phyloP scores from a whole-genome alignment of 805 yeast species.

The Metschnikowia dekortorum region DNA sequence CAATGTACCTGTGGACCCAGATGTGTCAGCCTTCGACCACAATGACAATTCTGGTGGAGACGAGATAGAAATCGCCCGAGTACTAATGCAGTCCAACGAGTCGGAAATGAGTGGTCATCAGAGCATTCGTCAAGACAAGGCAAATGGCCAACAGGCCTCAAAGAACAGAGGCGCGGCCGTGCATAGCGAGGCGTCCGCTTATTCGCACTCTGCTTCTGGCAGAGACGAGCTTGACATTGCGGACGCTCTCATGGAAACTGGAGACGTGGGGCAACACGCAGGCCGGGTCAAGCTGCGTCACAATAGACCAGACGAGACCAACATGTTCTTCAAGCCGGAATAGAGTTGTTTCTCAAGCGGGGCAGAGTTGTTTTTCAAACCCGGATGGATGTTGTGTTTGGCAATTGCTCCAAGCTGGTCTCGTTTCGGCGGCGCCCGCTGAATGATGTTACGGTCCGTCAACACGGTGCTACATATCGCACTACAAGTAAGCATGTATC shows the following conservation, averaged over 20 bases:
- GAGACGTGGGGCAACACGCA: neutral
- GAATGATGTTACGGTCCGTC: no score
- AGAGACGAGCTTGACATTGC: conserved; percentile 4
- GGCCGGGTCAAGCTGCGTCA: neutral
- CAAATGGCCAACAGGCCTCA: neutral
- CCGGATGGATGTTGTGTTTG: conserved; percentile 1
- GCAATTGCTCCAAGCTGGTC: neutral
- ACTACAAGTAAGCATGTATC: no score
- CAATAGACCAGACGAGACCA: conserved; percentile 12
- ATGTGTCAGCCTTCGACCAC: conserved; percentile 40
- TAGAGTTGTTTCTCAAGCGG: conserved; percentile 6
- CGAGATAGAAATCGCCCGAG: conserved; percentile 63
- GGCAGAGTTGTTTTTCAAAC: conserved; percentile 14
- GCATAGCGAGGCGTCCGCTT: neutral
- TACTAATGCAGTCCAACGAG: conserved; percentile 57
- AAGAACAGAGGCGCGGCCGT: neutral
- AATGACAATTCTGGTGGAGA: conserved; percentile 34
- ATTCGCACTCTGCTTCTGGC: neutral
- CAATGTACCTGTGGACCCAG: conserved; percentile 55
- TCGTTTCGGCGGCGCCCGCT: no score
- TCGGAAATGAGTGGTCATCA: conserved; percentile 16
- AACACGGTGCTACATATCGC: no score
- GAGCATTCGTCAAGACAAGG: neutral
- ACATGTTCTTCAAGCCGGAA: conserved; percentile 15
- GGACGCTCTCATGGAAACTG: neutral